Conservation (phyloP, 1,284 basidiomycete species). For the Tausonia pullulans region DNA sequence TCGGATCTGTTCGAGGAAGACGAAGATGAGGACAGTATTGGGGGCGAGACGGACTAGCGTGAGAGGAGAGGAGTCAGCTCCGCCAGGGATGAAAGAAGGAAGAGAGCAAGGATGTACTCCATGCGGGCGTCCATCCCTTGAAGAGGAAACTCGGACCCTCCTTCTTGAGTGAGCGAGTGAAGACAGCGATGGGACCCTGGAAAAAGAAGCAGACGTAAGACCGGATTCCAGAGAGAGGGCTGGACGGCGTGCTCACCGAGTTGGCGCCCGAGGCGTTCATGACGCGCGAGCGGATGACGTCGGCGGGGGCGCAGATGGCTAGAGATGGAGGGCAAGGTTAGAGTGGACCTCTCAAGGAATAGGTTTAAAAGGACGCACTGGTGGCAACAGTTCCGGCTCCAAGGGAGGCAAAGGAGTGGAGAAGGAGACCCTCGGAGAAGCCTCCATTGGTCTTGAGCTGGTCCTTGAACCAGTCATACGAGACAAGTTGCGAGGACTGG, state of each 20-base stretch:
- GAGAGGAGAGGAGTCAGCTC: not conserved
- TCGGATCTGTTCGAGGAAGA: constrained; percentile 16
- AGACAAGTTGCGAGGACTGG: constrained; percentile 36
- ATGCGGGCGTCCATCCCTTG: constrained; percentile 45
- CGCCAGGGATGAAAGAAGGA: not conserved
- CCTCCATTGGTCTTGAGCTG: constrained; percentile 31
- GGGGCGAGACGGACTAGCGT: constrained; percentile 35
- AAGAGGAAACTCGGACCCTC: constrained; percentile 41
- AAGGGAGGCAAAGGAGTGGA: constrained; percentile 40
- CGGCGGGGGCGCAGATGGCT: constrained; percentile 37
- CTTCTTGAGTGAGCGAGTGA: constrained; percentile 19
- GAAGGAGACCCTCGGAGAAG: constrained; percentile 37
- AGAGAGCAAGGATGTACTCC: constrained; percentile 29
- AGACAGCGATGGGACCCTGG: constrained; percentile 25
- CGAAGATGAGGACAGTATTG: constrained; percentile 33
- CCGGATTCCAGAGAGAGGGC: constrained; percentile 14
- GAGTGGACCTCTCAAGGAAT: constrained; percentile 9
- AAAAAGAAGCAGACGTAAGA: constrained; percentile 2
- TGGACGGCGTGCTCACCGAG: constrained; percentile 16
- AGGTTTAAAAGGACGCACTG: constrained; percentile 22
- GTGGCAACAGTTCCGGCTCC: constrained; percentile 44
- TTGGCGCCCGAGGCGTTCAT: constrained; percentile 32
- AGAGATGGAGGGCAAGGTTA: not conserved
- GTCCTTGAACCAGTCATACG: constrained; percentile 45
- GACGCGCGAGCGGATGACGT: constrained; percentile 41